phyloP scores from a whole-genome alignment of 176 grass and related monocot species.

The Alopecurus myosuroides region DNA sequence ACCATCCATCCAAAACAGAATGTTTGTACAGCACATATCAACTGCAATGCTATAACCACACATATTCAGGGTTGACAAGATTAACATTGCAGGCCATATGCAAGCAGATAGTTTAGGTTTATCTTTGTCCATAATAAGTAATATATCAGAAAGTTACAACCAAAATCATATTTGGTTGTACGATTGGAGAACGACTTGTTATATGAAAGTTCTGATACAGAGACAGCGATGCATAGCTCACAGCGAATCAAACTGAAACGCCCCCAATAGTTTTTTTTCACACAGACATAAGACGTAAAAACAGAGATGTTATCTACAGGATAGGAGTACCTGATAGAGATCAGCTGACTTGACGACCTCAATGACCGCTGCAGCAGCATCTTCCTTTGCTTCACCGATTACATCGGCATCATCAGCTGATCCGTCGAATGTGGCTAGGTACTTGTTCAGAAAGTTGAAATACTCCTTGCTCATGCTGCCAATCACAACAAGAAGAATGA shows the following conservation, averaged over 20 bases:
- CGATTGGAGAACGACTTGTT: not conserved
- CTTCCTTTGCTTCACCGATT: conserved; percentile 72
- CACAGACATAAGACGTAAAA: not conserved
- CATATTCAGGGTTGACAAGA: not conserved
- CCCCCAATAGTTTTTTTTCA: too few relatives aligned
- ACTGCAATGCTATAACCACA: not conserved
- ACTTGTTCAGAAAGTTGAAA: conserved; percentile 77
- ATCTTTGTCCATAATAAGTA: not conserved
- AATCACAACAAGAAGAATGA: not conserved
- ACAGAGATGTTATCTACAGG: not conserved
- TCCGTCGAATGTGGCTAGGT: conserved; percentile 69
- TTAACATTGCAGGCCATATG: not conserved
- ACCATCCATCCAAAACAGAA: not conserved
- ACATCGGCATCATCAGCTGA: conserved; percentile 36
- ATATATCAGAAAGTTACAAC: not conserved
- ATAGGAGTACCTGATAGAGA: conserved; percentile 62
- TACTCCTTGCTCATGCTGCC: conserved; percentile 78
- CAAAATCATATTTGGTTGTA: not conserved
- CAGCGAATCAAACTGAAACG: not conserved
- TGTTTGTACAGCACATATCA: not conserved
- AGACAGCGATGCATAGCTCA: not conserved
- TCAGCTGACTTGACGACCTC: conserved; percentile 75
- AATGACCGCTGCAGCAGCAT: conserved; percentile 58
- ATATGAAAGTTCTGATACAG: not conserved
- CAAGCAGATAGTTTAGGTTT: not conserved